These are phyloP conservation scores for Arachis stenosperma DNA, from an alignment of 306 rosid species.

Conservation along the genomic window DNA sequence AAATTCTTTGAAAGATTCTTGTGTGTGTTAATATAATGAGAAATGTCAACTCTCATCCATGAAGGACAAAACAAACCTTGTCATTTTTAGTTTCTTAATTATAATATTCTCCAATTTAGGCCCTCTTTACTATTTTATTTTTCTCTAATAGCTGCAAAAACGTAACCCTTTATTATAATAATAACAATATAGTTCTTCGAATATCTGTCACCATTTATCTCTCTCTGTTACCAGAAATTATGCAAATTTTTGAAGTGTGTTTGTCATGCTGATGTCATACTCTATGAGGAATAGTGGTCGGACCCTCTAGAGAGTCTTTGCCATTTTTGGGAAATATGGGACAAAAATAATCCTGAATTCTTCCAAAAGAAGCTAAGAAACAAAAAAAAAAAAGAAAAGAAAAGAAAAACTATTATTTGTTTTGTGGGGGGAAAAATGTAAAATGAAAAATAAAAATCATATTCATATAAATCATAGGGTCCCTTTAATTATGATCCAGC, in stretches of 20 bases:
- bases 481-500: neutral
- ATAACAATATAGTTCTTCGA: neutral
- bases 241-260: neutral
- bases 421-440: neutral
- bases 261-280: neutral
- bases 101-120: constrained; percentile 14
- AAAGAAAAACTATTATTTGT: neutral
- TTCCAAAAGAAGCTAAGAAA: neutral
- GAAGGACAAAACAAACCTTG: constrained; percentile 38
- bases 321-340: constrained; percentile 6
- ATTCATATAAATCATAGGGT: too few species aligned
- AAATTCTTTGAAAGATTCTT: constrained; percentile 45
- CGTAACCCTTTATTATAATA: neutral
- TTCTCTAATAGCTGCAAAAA: constrained; percentile 2
- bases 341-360: neutral
- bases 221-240: constrained; percentile 18
- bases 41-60: constrained; percentile 39
- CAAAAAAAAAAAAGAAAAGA: constrained; percentile 8
- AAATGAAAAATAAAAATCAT: neutral
- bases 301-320: neutral
- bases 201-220: constrained; percentile 25
- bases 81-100: neutral
- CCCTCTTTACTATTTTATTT: neutral
- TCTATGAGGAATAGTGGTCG: neutral
- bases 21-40: constrained; percentile 24